Evolutionary conservation across 768 basidiomycete species (phyloP), one percentile per base, ranked within the genome.

Genomic region (Trametes cubensis): DNA sequence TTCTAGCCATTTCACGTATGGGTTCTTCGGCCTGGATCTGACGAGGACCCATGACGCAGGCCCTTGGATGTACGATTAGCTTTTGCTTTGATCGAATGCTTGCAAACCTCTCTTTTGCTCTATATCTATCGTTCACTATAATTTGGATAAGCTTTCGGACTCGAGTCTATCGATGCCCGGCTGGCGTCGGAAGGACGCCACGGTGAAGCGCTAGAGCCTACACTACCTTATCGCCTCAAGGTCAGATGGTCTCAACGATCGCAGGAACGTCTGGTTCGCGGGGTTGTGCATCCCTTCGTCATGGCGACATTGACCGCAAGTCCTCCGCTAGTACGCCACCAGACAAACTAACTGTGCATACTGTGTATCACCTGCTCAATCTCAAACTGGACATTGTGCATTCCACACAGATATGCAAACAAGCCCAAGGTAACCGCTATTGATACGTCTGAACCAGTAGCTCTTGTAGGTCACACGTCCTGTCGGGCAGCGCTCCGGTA

Each of bases 81-180:
- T 23, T 48, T 53, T 41, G 55, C 45, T 34, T 41, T 42, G 52
- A 49, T 45, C 58, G 58, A 49, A 55, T 14, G 40, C 21, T 4
- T 48, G 21, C 55, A 49, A 52, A 21, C 20, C 40, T 26, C 51
- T 38, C 44, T 49, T 53, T 46, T 56, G 58, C 63, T 56, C 45
- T 23, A 56, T 64, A 60, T 60, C 60, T 64, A 64, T 64, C 41
- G 7, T 54, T 50, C 23, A 40, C 55, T 64, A 55, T 64, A 60
- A 60, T 56, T 49, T 53, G 58, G 58, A 64, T 56, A n/a, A 40
- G 50, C 55, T 52, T 42, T 62, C 48, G 44, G 57, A 39, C n/a
- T 23, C 47, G 14, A 53, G 42, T 17, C 14, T 50, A 23, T 48
- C 47, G 54, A 56, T 14, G 20, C n/a, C 15, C n/a, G 52, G 28